These are phyloP conservation scores for Beauveria sp. DNA, from an alignment of 2,329 filamentous ascomycete species.

Conservation along the genomic window DNA sequence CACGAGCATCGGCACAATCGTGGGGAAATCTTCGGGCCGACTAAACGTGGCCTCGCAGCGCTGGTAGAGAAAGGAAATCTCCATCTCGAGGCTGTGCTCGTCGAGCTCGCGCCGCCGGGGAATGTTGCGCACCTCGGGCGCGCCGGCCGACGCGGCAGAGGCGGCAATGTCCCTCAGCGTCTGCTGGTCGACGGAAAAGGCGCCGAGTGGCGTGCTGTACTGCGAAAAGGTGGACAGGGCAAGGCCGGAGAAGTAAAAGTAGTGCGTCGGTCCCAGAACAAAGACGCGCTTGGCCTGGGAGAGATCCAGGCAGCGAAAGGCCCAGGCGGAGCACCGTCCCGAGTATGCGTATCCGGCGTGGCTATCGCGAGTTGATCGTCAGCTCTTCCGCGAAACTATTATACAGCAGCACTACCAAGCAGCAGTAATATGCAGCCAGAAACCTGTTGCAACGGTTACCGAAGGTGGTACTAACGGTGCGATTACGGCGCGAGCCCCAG, in stretches of 20 bases:
- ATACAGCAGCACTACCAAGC: neutral
- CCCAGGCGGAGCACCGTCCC: constrained; percentile 85
- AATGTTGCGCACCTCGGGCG: constrained; percentile 52
- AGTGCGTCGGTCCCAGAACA: constrained; percentile 86
- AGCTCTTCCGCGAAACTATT: neutral
- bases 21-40: constrained; percentile 52
- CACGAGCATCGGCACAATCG: constrained; percentile 77
- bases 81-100: constrained; percentile 96
- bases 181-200: constrained; percentile 55
- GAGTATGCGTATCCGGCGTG: constrained; percentile 94
- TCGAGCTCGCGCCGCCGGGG: constrained; percentile 58
- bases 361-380: constrained; percentile 25
- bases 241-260: constrained; percentile 68
- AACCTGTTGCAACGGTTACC: too few relatives aligned
- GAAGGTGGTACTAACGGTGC: constrained; percentile 62
- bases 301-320: constrained; percentile 83
- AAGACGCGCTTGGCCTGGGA: constrained; percentile 80
- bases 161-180: constrained; percentile 43
- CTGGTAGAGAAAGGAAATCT: constrained; percentile 87
- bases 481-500: constrained; percentile 76
- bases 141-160: constrained; percentile 12
- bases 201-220: constrained; percentile 69
- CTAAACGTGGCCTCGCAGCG: constrained; percentile 48
- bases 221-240: constrained; percentile 65
- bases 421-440: neutral